Percentiles rank a stretch among this genome's conserved stretches.
Evolutionary conservation across 2,329 filamentous ascomycete species (phyloP).

Genomic region (Fusarium subglutinans): DNA sequence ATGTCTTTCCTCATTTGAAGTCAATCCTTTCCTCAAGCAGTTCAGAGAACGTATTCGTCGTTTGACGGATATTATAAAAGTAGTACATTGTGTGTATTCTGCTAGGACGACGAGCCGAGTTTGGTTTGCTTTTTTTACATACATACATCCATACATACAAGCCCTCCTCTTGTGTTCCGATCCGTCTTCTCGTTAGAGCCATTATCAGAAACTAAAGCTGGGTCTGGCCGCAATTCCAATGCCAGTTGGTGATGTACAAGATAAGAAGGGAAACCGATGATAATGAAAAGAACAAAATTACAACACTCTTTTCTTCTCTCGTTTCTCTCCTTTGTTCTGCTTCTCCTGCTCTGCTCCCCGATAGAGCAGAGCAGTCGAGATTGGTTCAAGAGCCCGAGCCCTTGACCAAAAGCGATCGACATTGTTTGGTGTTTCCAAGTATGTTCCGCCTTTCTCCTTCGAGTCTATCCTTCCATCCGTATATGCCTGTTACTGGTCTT

Average conservation of each 20-base stretch:
- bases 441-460: conserved; percentile 26
- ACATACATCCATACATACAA: conserved; percentile 38
- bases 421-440: conserved; percentile 26
- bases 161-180: conserved; percentile 24
- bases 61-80: conserved; percentile 10
- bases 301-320: conserved; percentile 32
- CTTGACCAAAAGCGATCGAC: conserved; percentile 22
- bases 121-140: conserved; percentile 35
- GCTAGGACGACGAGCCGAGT: conserved; percentile 42
- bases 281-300: conserved; percentile 34
- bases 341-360: background rate
- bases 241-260: conserved; percentile 43
- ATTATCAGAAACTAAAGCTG: conserved; percentile 33
- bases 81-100: conserved; percentile 42
- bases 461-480: conserved; percentile 29
- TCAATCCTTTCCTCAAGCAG: background rate
- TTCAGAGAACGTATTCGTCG: background rate
- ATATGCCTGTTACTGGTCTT: conserved; percentile 21
- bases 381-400: conserved; percentile 22
- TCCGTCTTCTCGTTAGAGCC: conserved; percentile 29
- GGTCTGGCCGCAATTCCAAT: conserved; percentile 37
- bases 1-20: background rate
- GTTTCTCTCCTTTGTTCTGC: conserved; percentile 12
- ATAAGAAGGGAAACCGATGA: conserved; percentile 25
- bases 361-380: conserved; percentile 22